Evolutionary conservation across 345 rosid species (phyloP), one percentile per base, ranked within the genome.

Genomic region (Psidium guajava): DNA sequence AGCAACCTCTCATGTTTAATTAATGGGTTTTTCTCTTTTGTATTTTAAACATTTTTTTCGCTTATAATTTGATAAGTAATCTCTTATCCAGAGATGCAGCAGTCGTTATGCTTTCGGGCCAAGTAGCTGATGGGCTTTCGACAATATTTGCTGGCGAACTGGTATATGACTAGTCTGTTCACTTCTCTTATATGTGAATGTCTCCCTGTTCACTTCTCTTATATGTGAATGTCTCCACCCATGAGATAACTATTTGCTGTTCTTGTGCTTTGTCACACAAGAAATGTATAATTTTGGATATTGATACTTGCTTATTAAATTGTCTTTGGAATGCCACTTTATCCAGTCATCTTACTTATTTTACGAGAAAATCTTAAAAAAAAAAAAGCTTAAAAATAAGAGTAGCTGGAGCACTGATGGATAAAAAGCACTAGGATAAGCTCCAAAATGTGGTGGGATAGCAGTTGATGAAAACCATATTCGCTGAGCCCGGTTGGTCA

Each of bases 61-160:
- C 80, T 69, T 36, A 69, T 81, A 44, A 83, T 84, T 52, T 55
- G 28, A 51, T 58, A 42, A 82, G 83, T 13, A 28, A 6, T 54
- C 28, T 85, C 58, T 86, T 82, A 81, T 85, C 57, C 89, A 97
- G 98, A 88, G 94, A 91, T 90, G 96, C 99, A 88, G 99, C 99
- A 58, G 82, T 83, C 27, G 98, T 94, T 18, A 95, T 97, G 98
- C 98, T 97, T 82, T 93, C 98, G 11, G 99, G 98, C 90, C 99
- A 97, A 91, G 86, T 95, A 88, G 98, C 98, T 51, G 99, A 95
- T 93, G 99, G 93, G 21, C 89, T 97, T 90, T 94, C 96, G 40
- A 95, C 98, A 25, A 86, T 97, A 85, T 95, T 94, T 89, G 47
- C 87, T 82, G 99, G 98, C 24, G 99, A 97, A 92, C 92, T 97